phyloP scores from a whole-genome alignment of 768 basidiomycete species.

The Rhodotorula paludigena region DNA sequence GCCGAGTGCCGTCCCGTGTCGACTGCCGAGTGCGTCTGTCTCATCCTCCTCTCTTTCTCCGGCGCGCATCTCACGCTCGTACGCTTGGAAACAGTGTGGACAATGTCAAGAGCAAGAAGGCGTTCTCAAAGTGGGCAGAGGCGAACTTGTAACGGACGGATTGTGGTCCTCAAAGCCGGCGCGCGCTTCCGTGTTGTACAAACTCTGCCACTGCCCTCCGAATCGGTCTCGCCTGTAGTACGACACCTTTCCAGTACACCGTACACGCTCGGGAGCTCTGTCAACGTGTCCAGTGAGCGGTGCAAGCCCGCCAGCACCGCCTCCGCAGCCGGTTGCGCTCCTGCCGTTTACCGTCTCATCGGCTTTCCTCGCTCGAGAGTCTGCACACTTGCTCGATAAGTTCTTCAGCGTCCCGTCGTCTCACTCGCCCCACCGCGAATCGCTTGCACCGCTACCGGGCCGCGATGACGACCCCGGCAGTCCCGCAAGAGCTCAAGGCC shows the following conservation, averaged over 20 bases:
- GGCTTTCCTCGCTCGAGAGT: not conserved
- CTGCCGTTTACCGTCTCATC: not conserved
- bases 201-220: no score
- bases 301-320: no score
- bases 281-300: no score
- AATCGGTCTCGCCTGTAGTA: no score
- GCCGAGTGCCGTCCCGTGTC: conserved; percentile 62
- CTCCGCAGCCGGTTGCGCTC: no score
- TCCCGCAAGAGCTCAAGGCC: conserved; percentile 49
- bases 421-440: not conserved
- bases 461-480: not conserved
- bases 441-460: rapidly evolving
- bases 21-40: conserved; percentile 54
- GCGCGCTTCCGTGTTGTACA: no score
- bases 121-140: conserved; percentile 27
- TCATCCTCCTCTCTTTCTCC: not conserved
- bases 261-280: no score
- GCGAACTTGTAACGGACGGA: conserved; percentile 20
- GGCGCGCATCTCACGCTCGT: not conserved
- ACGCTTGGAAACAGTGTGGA: conserved; percentile 43
- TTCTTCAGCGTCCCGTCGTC: not conserved
- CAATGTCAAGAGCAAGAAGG: conserved; percentile 67
- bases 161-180: no score
- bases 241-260: no score
- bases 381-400: no score